phyloP scores from a whole-genome alignment of 208 protist species.

The Crithidia brevicula region DNA sequence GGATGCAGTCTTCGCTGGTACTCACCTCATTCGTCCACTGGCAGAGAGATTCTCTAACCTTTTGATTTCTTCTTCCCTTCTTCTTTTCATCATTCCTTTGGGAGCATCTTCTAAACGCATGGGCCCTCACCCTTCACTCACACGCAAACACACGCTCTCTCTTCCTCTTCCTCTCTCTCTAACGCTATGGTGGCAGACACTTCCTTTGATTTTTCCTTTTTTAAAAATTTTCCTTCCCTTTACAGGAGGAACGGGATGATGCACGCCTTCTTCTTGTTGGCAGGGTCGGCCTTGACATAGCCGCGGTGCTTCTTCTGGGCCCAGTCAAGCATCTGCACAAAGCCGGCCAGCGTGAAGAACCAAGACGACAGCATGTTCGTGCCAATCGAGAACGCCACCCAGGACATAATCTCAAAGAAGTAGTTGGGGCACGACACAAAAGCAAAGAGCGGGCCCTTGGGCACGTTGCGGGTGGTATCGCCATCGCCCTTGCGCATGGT shows the following conservation, averaged over 20 bases:
- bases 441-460: conserved; percentile 87
- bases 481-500: conserved; percentile 83
- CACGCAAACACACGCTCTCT: no score
- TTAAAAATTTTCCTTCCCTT: conserved; percentile 15
- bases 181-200: neutral
- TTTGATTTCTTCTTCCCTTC: no score
- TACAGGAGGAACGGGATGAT: conserved; percentile 91
- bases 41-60: no score
- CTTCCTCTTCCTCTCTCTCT: no score
- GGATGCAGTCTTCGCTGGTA: no score
- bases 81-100: no score
- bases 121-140: no score
- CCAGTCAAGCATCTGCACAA: conserved; percentile 89
- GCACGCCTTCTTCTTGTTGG: conserved; percentile 73
- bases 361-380: conserved; percentile 83
- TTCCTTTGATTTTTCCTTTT: conserved; percentile 11
- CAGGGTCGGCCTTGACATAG: conserved; percentile 83
- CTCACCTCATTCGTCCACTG: no score
- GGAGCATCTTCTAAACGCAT: no score
- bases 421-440: conserved; percentile 96
- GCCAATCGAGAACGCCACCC: conserved; percentile 92
- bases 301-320: conserved; percentile 85
- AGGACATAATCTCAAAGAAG: conserved; percentile 94
- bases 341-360: conserved; percentile 81
- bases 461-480: conserved; percentile 78